Evolutionary conservation across 2,329 filamentous ascomycete species (phyloP), one percentile per base, ranked within the genome.

Genomic region (Kalmusia sp.): DNA sequence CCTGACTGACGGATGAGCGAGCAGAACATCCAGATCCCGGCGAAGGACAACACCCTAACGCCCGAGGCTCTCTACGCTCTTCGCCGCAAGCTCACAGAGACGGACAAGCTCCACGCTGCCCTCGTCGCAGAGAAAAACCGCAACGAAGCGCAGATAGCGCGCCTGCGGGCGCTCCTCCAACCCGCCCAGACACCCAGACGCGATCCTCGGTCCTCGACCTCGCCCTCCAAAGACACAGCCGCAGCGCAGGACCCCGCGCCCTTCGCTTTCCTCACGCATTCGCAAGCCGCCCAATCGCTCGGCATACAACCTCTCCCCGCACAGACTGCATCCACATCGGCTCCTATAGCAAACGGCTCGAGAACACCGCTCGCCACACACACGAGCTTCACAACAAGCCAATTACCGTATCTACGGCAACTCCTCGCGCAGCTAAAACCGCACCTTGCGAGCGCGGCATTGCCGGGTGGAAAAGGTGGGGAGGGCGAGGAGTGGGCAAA

Each of bases 361-460:
- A 84, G 37, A n/a, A 51, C 59, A 17, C 64, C 88, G 9, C 79
- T 92, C 24, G 83, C 84, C 9, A 91, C 90, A 3, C 91, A 90
- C 15, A 84, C 89, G 0, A 83, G 86, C 14, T 96, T 97, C 72
- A 87, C 91, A 0, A 81, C 96, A 17, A 90, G 89, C 2, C 93
- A 98, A 70, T 80, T 97, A 17, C 91, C 92, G 24, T 86, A 91
- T 0, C 80, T 99, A 39, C 87, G 90, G 53, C 79, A 85, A 6
- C 80, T 96, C 6, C 79, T 96, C 43, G 80, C 85, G 8, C 82
- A 84, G 11, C 78, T 96, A 30, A 80, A 87, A 56, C 86, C 90
- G 0, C 86, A 88, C 54, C 76, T 96, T 24, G 62, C 65, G 25
- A 77, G 41, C 73, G 80, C 57, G 56, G 67, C 35, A 57, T 63